Percentiles rank a stretch among this genome's conserved stretches.
Conservation (phyloP, 139 green algal genomes). For the Chlamydomonas sp. region DNA sequence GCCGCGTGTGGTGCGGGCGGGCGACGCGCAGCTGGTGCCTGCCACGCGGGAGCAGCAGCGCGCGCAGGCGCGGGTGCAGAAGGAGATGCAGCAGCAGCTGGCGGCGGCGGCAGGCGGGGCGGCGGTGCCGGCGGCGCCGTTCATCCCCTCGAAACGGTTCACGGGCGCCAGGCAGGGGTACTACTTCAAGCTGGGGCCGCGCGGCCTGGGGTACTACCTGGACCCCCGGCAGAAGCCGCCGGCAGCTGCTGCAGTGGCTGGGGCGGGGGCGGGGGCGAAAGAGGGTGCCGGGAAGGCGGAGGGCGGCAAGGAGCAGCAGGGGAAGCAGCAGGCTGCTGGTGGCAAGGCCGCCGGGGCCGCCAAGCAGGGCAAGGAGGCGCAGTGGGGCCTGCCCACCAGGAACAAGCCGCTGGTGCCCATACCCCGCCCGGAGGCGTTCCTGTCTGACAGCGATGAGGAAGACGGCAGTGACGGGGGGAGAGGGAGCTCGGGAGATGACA, state of each 20-base stretch:
- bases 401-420: constrained; percentile 44
- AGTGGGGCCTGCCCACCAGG: constrained; percentile 11
- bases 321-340: background rate
- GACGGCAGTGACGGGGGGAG: background rate
- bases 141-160: constrained; percentile 45
- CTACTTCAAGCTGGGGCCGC: constrained; percentile 53
- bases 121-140: constrained; percentile 11
- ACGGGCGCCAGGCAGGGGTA: constrained; percentile 45
- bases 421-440: constrained; percentile 17
- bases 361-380: background rate
- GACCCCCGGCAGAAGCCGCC: constrained; percentile 30
- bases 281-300: background rate
- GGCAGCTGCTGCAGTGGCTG: background rate
- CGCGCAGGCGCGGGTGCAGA: background rate
- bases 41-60: background rate
- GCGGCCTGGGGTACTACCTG: constrained; percentile 65
- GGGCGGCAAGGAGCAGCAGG: constrained; percentile 6
- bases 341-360: background rate
- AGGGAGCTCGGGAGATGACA: background rate
- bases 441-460: constrained; percentile 28
- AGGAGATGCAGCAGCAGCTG: background rate
- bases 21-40: constrained; percentile 43
- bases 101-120: background rate
- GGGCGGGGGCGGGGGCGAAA: background rate
- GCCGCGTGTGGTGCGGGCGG: background rate